Conservation (phyloP, 257 asterid species). For the Cinchona pubescens region DNA sequence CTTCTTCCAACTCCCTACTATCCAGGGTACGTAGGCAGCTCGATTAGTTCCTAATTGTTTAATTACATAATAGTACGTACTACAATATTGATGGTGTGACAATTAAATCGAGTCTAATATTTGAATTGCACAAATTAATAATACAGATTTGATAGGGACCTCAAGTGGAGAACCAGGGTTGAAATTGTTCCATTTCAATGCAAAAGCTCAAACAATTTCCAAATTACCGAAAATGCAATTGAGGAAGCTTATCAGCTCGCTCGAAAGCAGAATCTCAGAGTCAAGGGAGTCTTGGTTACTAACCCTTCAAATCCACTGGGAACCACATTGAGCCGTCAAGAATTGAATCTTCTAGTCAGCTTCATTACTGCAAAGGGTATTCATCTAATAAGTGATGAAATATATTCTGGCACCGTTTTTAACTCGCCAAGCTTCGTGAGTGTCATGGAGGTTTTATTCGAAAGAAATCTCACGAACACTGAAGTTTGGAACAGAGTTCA, state of each 20-base stretch:
- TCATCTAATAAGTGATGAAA: constrained; percentile 82
- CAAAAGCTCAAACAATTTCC: constrained; percentile 54
- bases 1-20: constrained; percentile 78
- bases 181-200: constrained; percentile 81
- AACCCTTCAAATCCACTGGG: constrained; percentile 88
- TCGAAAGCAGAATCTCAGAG: constrained; percentile 53
- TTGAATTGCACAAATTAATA: neutral
- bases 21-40: constrained; percentile 55
- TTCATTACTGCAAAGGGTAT: constrained; percentile 56
- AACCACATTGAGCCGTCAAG: constrained; percentile 47
- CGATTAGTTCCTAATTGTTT: too few relatives aligned
- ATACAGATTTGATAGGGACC: constrained; percentile 86
- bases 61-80: neutral
- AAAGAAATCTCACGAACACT: constrained; percentile 29
- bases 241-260: constrained; percentile 62
- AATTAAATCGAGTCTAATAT: neutral
- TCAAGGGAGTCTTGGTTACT: constrained; percentile 73
- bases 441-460: constrained; percentile 54
- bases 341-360: constrained; percentile 49
- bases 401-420: constrained; percentile 76
- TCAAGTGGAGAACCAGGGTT: constrained; percentile 81
- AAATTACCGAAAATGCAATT: constrained; percentile 62
- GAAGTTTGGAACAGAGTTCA: constrained; percentile 62
- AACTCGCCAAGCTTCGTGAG: constrained; percentile 53
- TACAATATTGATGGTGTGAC: neutral